Conservation (phyloP, 1,284 basidiomycete genomes). For the Wallemia hederae region DNA sequence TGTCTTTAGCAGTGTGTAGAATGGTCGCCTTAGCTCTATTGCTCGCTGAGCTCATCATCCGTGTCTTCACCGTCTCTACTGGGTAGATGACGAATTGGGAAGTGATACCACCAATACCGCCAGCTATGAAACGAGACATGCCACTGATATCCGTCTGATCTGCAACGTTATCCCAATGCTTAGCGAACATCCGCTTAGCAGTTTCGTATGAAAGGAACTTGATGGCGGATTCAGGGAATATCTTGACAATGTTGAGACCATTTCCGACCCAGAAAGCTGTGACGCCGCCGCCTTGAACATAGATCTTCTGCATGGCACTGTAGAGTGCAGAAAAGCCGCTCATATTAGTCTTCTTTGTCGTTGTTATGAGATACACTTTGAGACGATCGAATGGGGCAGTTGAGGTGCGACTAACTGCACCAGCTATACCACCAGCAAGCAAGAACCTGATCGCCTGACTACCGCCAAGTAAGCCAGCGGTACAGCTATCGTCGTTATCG, state of each 20-base stretch:
- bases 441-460: constrained; percentile 62
- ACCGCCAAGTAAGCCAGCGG: constrained; percentile 27
- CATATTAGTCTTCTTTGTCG: constrained; percentile 8
- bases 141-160: constrained; percentile 75
- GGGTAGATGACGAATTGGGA: constrained; percentile 44
- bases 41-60: constrained; percentile 19
- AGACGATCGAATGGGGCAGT: constrained; percentile 94
- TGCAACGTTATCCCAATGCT: constrained; percentile 66
- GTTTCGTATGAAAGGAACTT: constrained; percentile 93
- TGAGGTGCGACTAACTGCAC: constrained; percentile 62
- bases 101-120: constrained; percentile 76
- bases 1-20: neutral
- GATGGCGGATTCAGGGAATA: constrained; percentile 90
- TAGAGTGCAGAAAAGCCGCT: constrained; percentile 36
- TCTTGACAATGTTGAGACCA: constrained; percentile 45
- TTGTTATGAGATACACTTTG: constrained; percentile 88
- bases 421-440: constrained; percentile 74
- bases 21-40: constrained; percentile 1
- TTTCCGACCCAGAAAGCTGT: constrained; percentile 67
- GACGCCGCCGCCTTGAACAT: constrained; percentile 51
- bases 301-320: constrained; percentile 45
- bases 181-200: constrained; percentile 78
- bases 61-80: constrained; percentile 17
- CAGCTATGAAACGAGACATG: constrained; percentile 69
- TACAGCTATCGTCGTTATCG: constrained; percentile 19